phyloP scores from a whole-genome alignment of 306 rosid genomes.

The Rosa chinensis region DNA sequence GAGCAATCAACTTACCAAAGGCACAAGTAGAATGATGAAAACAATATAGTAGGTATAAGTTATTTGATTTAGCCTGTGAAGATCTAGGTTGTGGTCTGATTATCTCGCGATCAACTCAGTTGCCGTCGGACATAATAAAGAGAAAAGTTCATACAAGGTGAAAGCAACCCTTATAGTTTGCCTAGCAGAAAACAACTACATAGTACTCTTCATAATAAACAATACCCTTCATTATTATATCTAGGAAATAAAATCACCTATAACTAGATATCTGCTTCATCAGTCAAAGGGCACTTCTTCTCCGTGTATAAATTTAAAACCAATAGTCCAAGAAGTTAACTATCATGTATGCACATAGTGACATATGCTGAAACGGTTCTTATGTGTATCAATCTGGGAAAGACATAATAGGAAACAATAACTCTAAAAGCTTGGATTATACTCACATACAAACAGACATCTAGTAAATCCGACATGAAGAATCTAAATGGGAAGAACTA shows the following conservation, averaged over 20 bases:
- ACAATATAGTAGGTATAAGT: background rate
- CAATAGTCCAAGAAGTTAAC: background rate
- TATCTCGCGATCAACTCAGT: background rate
- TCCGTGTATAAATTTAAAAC: background rate
- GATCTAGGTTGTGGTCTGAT: background rate
- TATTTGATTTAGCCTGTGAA: background rate
- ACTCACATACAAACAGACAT: background rate
- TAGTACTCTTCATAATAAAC: background rate
- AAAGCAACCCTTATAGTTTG: background rate
- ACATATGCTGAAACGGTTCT: background rate
- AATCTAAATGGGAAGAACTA: background rate
- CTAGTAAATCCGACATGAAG: background rate
- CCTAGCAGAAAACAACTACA: background rate
- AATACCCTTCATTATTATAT: background rate
- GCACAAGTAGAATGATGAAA: background rate
- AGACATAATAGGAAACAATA: background rate
- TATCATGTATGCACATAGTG: background rate
- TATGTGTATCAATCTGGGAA: background rate
- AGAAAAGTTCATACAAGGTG: background rate
- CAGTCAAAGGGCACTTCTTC: background rate
- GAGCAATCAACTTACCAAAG: background rate
- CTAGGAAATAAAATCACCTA: background rate
- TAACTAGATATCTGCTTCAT: background rate
- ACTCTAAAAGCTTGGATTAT: background rate
- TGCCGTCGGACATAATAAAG: background rate